Evolutionary conservation across 2,329 filamentous ascomycete species (phyloP).

Genomic region (Massarina eburnea): DNA sequence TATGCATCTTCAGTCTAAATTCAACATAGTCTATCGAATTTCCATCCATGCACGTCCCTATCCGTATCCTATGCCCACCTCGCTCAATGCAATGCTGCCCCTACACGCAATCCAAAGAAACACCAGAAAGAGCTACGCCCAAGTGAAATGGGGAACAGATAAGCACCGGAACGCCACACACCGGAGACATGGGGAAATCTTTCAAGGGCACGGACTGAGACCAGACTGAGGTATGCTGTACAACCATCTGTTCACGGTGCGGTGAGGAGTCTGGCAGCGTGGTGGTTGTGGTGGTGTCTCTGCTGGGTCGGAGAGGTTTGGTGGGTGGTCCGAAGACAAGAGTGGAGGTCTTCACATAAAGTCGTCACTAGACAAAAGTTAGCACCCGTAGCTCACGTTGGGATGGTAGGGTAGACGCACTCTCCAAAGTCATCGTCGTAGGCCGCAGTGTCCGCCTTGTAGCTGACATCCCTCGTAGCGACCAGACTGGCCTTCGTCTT

Average conservation of each 20-base stretch:
- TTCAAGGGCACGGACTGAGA: neutral
- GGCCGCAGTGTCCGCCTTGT: slow-evolving; percentile 67
- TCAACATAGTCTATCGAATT: too few relatives aligned
- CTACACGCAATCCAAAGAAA: too few relatives aligned
- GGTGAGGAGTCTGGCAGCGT: slow-evolving; percentile 9
- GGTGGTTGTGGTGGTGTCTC: slow-evolving; percentile 8
- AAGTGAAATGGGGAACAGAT: neutral
- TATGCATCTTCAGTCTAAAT: too few relatives aligned
- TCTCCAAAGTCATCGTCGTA: slow-evolving; percentile 89
- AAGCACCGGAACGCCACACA: slow-evolving; percentile 10
- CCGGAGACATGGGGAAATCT: slow-evolving; percentile 1
- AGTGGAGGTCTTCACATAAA: slow-evolving; percentile 36
- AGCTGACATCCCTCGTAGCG: slow-evolving; percentile 59
- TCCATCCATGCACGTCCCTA: too few relatives aligned
- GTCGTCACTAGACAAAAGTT: slow-evolving; percentile 35
- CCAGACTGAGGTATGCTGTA: neutral
- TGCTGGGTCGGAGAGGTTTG: slow-evolving; percentile 6
- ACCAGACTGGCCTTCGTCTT: slow-evolving; percentile 91
- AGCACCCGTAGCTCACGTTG: slow-evolving; percentile 9
- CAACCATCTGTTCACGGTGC: slow-evolving; percentile 1
- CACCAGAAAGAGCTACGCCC: neutral
- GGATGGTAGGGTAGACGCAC: slow-evolving; percentile 56
- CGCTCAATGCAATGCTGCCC: too few relatives aligned
- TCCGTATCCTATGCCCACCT: too few relatives aligned
- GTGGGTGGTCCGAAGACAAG: neutral